phyloP scores from a whole-genome alignment of 805 yeast genomes.

The Kurtzmaniella cleridarum region DNA sequence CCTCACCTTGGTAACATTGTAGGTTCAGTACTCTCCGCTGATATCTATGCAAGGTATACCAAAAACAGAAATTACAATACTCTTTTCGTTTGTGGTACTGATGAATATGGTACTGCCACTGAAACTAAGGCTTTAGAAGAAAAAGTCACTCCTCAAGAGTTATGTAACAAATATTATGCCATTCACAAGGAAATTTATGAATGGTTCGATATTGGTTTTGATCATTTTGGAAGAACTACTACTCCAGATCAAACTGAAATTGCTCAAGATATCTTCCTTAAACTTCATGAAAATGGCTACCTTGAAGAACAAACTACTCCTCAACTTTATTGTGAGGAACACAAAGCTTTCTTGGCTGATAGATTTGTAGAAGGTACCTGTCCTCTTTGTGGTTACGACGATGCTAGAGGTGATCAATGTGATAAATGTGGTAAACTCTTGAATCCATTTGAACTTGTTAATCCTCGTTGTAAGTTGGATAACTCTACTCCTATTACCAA shows the following conservation, averaged over 20 bases:
- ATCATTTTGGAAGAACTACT: slow-evolving; percentile 94
- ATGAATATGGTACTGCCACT: slow-evolving; percentile 98
- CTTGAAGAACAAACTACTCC: slow-evolving; percentile 84
- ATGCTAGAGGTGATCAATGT: slow-evolving; percentile 99
- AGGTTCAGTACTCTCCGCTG: slow-evolving; percentile 93
- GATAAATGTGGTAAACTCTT: slow-evolving; percentile 89
- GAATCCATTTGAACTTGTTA: slow-evolving; percentile 87
- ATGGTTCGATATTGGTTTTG: slow-evolving; percentile 96
- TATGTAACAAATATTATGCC: slow-evolving; percentile 86
- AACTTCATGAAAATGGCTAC: slow-evolving; percentile 68
- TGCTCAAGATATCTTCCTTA: slow-evolving; percentile 86
- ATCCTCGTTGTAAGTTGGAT: slow-evolving; percentile 95
- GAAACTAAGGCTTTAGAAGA: slow-evolving; percentile 98
- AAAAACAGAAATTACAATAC: slow-evolving; percentile 86
- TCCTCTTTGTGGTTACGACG: slow-evolving; percentile 91
- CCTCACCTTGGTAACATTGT: slow-evolving; percentile 97
- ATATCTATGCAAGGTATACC: slow-evolving; percentile 84
- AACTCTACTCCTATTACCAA: slow-evolving; percentile 73
- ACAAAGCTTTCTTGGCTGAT: slow-evolving; percentile 90
- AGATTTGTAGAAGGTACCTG: slow-evolving; percentile 96
- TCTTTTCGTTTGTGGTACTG: slow-evolving; percentile 91
- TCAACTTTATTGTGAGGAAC: slow-evolving; percentile 88
- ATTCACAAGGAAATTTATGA: slow-evolving; percentile 88
- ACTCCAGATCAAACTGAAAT: slow-evolving; percentile 88
- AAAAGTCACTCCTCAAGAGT: slow-evolving; percentile 76